These are phyloP conservation scores for Lotus japonicus DNA, from an alignment of 306 rosid genomes.

Conservation along the genomic window DNA sequence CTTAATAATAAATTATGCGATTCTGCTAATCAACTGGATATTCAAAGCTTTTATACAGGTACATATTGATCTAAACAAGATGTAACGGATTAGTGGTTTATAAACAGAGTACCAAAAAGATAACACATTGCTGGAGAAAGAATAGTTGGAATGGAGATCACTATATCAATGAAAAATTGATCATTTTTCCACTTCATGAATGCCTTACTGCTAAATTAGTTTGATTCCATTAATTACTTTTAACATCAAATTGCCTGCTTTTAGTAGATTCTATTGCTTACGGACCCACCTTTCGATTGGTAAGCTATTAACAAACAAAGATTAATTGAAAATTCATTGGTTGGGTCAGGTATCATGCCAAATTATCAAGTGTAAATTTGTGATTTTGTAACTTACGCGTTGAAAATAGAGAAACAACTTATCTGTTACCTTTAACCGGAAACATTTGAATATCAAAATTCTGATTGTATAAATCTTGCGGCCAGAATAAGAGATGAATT, in stretches of 20 bases:
- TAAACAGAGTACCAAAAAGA: constrained; percentile 28
- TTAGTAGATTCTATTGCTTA: constrained; percentile 12
- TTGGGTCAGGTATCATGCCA: constrained; percentile 26
- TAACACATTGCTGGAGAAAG: constrained; percentile 15
- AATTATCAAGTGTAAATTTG: neutral
- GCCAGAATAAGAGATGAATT: neutral
- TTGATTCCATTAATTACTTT: neutral
- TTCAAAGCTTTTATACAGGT: constrained; percentile 60
- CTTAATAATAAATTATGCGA: constrained; percentile 29
- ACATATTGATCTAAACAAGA: constrained; percentile 36
- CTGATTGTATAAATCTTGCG: neutral
- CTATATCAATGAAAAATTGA: constrained; percentile 17
- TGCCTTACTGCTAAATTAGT: constrained; percentile 14
- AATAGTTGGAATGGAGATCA: constrained; percentile 9
- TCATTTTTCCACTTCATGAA: neutral
- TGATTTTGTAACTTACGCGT: neutral
- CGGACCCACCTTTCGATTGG: constrained; percentile 25
- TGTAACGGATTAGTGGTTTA: constrained; percentile 26
- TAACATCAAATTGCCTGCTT: constrained; percentile 6
- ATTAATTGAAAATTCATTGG: constrained; percentile 1
- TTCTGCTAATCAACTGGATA: constrained; percentile 36
- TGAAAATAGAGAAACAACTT: neutral
- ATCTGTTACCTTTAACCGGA: neutral
- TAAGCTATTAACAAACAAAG: constrained; percentile 26
- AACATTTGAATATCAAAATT: neutral